phyloP scores from a whole-genome alignment of 208 protist species.

The Crithidia expoeki region DNA sequence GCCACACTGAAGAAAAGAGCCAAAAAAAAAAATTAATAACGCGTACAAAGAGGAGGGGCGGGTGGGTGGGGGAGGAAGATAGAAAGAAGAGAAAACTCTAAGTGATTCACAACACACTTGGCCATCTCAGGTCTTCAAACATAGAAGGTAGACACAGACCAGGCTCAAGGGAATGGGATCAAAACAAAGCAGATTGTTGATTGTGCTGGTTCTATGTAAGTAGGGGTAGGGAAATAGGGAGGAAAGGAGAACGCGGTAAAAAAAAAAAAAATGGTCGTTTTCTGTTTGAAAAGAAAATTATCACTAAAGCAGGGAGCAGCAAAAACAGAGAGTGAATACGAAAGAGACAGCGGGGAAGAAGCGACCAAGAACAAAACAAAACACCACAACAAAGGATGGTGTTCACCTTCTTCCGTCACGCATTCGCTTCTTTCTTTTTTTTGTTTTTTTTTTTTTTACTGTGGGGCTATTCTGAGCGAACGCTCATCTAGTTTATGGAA shows the following conservation, averaged over 20 bases:
- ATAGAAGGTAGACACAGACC: too few relatives aligned
- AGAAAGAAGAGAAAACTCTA: slow-evolving; percentile 9
- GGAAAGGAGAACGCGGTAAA: background rate
- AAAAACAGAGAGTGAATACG: background rate
- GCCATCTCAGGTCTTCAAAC: too few relatives aligned
- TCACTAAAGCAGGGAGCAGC: background rate
- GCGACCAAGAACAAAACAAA: background rate
- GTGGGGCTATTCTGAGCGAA: slow-evolving; percentile 35
- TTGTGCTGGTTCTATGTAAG: too few relatives aligned
- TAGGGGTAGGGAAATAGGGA: too few relatives aligned
- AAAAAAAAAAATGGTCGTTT: background rate
- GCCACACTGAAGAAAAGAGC: background rate
- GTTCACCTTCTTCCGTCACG: too few relatives aligned
- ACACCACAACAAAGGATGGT: too few relatives aligned
- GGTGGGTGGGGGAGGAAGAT: too few relatives aligned
- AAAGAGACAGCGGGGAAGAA: background rate
- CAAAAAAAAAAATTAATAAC: slow-evolving; percentile 17
- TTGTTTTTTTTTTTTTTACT: background rate
- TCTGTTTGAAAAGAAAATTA: background rate
- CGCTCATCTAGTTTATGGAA: slow-evolving; percentile 47
- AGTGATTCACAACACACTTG: too few relatives aligned
- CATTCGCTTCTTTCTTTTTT: too few relatives aligned
- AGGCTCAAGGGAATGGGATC: too few relatives aligned
- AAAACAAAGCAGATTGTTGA: too few relatives aligned
- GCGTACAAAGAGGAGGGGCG: too few relatives aligned